phyloP scores from a whole-genome alignment of 2,329 filamentous ascomycete genomes.

The Tothia fuscella region DNA sequence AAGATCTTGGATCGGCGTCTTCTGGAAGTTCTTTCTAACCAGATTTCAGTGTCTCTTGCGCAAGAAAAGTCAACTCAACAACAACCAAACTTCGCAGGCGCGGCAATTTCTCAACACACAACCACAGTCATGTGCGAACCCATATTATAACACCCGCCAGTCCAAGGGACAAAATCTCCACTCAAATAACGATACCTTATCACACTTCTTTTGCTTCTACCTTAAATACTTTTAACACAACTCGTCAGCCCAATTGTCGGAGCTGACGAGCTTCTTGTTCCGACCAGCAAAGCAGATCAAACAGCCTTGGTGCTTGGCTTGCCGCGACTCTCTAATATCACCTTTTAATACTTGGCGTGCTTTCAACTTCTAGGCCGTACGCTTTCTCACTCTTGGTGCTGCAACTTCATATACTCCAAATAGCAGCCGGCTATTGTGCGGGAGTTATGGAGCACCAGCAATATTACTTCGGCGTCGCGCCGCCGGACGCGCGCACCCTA shows the following conservation, averaged over 20 bases:
- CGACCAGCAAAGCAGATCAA: constrained; percentile 4
- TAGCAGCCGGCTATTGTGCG: no score
- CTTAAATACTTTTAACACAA: neutral
- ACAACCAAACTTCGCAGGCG: no score
- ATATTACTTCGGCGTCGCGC: constrained; percentile 4
- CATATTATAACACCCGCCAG: neutral
- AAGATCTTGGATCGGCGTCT: no score
- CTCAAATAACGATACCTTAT: neutral
- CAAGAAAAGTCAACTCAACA: no score
- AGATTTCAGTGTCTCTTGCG: no score
- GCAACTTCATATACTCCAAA: neutral
- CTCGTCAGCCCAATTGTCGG: neutral
- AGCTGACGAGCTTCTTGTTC: neutral
- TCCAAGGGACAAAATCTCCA: neutral
- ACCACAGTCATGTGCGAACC: no score
- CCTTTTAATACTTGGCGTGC: constrained; percentile 5
- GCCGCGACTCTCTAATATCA: neutral
- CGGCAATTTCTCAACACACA: no score
- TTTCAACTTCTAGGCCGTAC: neutral
- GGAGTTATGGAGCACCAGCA: no score
- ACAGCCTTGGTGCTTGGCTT: constrained; percentile 5
- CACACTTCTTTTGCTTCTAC: neutral
- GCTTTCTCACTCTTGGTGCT: neutral
- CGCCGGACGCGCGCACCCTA: constrained; percentile 7
- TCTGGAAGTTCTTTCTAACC: no score